phyloP scores from a whole-genome alignment of 441 rosid species.

The Pelargonium cotyledonis region DNA sequence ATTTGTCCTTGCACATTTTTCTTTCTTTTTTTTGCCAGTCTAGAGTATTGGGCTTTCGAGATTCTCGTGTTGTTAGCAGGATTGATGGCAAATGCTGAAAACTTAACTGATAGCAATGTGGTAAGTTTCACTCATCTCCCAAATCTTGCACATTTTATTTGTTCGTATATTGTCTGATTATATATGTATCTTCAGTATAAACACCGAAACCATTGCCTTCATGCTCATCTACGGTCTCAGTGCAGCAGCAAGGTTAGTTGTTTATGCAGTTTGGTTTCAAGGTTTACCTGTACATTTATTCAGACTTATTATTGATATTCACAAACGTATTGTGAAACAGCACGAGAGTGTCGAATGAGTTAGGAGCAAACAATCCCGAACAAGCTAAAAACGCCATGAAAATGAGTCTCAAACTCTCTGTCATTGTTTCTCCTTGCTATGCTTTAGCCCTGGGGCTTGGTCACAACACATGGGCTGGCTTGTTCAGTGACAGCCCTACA shows the following conservation, averaged over 20 bases:
- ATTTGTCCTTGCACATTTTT: too few species aligned
- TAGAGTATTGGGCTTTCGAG: conserved; percentile 77
- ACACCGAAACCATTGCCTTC: conserved; percentile 50
- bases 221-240: conserved; percentile 56
- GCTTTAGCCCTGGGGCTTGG: conserved; percentile 45
- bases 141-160: too few species aligned
- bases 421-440: conserved; percentile 37
- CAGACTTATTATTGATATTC: too few species aligned
- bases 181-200: conserved; percentile 33
- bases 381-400: conserved; percentile 59
- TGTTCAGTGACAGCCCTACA: conserved; percentile 38
- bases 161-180: too few species aligned
- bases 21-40: not conserved
- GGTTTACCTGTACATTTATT: too few species aligned
- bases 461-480: conserved; percentile 54
- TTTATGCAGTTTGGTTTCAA: too few species aligned
- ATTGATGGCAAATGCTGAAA: conserved; percentile 49
- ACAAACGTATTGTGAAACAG: too few species aligned
- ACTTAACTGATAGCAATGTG: conserved; percentile 56
- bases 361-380: conserved; percentile 51
- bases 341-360: conserved; percentile 60
- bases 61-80: conserved; percentile 68
- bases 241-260: conserved; percentile 46
- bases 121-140: too few species aligned
- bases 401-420: conserved; percentile 45